Percentiles rank a stretch among this genome's conserved stretches.
These are phyloP conservation scores for Kurtzmaniella quercitrusa DNA, from an alignment of 1,139 yeast species.

Conservation along the genomic window DNA sequence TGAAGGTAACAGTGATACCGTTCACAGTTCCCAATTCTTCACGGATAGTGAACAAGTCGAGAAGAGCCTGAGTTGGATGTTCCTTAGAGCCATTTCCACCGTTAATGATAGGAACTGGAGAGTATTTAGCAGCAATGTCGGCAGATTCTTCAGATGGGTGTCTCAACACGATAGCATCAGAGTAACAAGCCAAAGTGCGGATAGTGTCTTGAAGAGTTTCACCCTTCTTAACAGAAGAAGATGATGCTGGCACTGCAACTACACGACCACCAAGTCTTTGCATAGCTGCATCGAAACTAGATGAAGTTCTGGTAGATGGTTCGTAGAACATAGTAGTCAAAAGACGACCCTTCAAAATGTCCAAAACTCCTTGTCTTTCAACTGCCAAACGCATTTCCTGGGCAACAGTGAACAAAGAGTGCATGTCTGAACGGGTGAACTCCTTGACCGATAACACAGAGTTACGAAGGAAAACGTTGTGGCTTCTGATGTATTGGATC, in stretches of 20 bases:
- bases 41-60: slow-evolving; percentile 95
- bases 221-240: slow-evolving; percentile 95
- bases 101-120: slow-evolving; percentile 95
- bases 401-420: slow-evolving; percentile 90
- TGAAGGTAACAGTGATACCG: slow-evolving; percentile 95
- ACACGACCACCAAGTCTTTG: slow-evolving; percentile 99
- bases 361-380: slow-evolving; percentile 93
- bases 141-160: slow-evolving; percentile 94
- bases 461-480: slow-evolving; percentile 86
- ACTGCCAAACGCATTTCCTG: slow-evolving; percentile 97
- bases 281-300: slow-evolving; percentile 99
- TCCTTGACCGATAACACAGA: slow-evolving; percentile 86
- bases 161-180: slow-evolving; percentile 96
- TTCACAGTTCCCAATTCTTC: slow-evolving; percentile 98
- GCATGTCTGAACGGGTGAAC: slow-evolving; percentile 83
- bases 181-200: slow-evolving; percentile 89
- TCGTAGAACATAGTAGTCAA: slow-evolving; percentile 96
- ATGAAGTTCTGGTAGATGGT: slow-evolving; percentile 95
- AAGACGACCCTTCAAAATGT: slow-evolving; percentile 83
- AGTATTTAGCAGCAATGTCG: slow-evolving; percentile 90
- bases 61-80: slow-evolving; percentile 98
- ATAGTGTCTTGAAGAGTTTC: slow-evolving; percentile 97
- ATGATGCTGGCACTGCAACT: slow-evolving; percentile 75
- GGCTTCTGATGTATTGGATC: slow-evolving; percentile 66
- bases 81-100: slow-evolving; percentile 98